phyloP scores from a whole-genome alignment of 805 yeast genomes.

The Kodamaea nitidulidarum region DNA sequence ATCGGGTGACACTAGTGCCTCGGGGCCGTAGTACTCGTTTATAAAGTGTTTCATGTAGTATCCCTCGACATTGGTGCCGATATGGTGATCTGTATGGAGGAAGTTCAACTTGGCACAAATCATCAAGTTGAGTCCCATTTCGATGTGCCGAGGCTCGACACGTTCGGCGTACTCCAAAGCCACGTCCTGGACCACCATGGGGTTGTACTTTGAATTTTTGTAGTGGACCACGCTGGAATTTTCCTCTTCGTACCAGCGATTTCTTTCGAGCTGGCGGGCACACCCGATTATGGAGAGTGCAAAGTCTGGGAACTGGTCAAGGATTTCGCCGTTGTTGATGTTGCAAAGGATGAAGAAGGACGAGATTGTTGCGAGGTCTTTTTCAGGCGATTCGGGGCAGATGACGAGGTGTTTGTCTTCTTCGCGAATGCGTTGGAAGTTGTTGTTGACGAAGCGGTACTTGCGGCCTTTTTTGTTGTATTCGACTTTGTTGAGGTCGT shows the following conservation, averaged over 20 bases:
- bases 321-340: constrained; percentile 34
- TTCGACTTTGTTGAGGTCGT: constrained; percentile 31
- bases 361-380: constrained; percentile 36
- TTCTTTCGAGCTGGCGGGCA: constrained; percentile 45
- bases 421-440: constrained; percentile 45
- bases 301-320: constrained; percentile 35
- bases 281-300: constrained; percentile 47
- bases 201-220: constrained; percentile 31
- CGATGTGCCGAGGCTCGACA: constrained; percentile 33
- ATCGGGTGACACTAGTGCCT: constrained; percentile 35
- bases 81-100: constrained; percentile 54
- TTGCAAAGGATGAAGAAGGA: constrained; percentile 40
- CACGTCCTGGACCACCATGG: constrained; percentile 22
- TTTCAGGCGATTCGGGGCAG: constrained; percentile 24
- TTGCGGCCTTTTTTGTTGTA: constrained; percentile 44
- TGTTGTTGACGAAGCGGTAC: constrained; percentile 46
- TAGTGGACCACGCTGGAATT: constrained; percentile 38
- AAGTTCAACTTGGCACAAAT: constrained; percentile 48
- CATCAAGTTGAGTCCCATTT: constrained; percentile 40
- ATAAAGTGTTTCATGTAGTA: constrained; percentile 37
- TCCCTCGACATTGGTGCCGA: constrained; percentile 49
- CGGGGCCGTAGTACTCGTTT: constrained; percentile 36
- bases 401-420: constrained; percentile 48
- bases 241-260: constrained; percentile 48
- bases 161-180: constrained; percentile 29